Percentiles rank a stretch among this genome's conserved stretches.
phyloP scores from a whole-genome alignment of 345 rosid genomes.

The Bruguiera parviflora region DNA sequence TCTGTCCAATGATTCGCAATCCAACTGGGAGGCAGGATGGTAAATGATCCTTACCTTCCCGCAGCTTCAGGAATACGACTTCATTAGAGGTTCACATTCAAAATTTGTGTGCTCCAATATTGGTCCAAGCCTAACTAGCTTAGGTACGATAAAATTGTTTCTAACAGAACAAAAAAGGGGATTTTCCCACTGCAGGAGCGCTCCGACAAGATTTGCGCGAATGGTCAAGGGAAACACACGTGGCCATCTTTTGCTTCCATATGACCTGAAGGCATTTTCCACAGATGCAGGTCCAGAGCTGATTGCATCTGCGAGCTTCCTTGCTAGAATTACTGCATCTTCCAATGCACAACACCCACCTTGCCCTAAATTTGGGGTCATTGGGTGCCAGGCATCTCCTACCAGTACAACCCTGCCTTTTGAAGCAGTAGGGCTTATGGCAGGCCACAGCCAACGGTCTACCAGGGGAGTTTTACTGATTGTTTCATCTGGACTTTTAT shows the following conservation, averaged over 20 bases:
- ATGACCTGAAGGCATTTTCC: conserved; percentile 57
- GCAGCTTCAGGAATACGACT: conserved; percentile 18
- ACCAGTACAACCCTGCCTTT: conserved; percentile 59
- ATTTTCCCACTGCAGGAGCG: conserved; percentile 82
- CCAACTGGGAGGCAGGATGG: neutral
- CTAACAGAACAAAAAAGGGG: conserved; percentile 64
- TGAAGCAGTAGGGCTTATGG: conserved; percentile 59
- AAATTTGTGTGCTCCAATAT: conserved; percentile 81
- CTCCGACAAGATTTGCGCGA: conserved; percentile 73
- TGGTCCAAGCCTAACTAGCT: conserved; percentile 66
- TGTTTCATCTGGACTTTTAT: conserved; percentile 64
- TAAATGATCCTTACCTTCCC: neutral
- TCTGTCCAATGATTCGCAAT: neutral
- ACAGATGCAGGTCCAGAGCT: conserved; percentile 41
- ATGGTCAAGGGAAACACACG: conserved; percentile 68
- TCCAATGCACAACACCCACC: conserved; percentile 91
- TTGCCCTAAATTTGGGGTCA: conserved; percentile 95
- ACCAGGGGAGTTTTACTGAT: conserved; percentile 68
- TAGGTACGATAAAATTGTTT: conserved; percentile 60
- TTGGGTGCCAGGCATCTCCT: conserved; percentile 96
- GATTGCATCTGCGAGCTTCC: conserved; percentile 55
- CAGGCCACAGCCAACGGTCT: conserved; percentile 91
- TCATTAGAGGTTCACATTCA: conserved; percentile 56
- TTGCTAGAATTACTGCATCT: conserved; percentile 67
- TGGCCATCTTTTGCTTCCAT: conserved; percentile 71